phyloP scores from a whole-genome alignment of 148 eudicot genomes.

The Agrostemma githago region DNA sequence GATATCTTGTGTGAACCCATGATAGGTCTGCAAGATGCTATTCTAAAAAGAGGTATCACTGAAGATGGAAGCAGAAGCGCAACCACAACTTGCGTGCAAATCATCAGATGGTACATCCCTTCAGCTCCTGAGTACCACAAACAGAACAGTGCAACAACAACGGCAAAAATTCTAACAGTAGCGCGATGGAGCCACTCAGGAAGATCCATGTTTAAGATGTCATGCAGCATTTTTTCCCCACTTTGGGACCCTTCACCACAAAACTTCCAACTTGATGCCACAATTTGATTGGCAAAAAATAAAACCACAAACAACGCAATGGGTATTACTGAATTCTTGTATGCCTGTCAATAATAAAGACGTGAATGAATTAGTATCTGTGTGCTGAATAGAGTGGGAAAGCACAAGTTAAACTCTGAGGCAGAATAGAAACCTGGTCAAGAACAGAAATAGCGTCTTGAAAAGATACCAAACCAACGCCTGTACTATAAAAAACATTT shows the following conservation, averaged over 20 bases:
- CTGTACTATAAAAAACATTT: slow-evolving; percentile 62
- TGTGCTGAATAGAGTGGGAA: not conserved
- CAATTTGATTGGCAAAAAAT: slow-evolving; percentile 67
- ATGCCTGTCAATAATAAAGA: slow-evolving; percentile 49
- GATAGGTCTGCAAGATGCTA: slow-evolving; percentile 68
- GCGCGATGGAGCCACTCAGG: slow-evolving; percentile 93
- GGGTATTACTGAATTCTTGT: slow-evolving; percentile 48
- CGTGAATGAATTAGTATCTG: slow-evolving; percentile 7
- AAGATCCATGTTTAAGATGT: slow-evolving; percentile 63
- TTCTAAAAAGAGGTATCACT: slow-evolving; percentile 79
- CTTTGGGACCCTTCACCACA: slow-evolving; percentile 49
- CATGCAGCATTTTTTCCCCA: slow-evolving; percentile 55
- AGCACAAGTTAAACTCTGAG: slow-evolving; percentile 5
- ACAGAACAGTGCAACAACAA: slow-evolving; percentile 64
- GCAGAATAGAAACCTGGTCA: slow-evolving; percentile 59
- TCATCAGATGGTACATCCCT: slow-evolving; percentile 74
- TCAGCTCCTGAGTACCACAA: slow-evolving; percentile 81
- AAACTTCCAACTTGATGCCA: slow-evolving; percentile 64
- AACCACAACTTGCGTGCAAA: slow-evolving; percentile 72
- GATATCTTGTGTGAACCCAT: slow-evolving; percentile 79
- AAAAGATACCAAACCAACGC: slow-evolving; percentile 63
- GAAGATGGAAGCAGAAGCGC: slow-evolving; percentile 86
- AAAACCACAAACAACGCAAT: slow-evolving; percentile 51
- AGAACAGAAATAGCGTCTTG: slow-evolving; percentile 72
- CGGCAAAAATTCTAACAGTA: slow-evolving; percentile 65